Conservation (phyloP, 2,329 filamentous ascomycete genomes). For the Lizonia empirigonia region DNA sequence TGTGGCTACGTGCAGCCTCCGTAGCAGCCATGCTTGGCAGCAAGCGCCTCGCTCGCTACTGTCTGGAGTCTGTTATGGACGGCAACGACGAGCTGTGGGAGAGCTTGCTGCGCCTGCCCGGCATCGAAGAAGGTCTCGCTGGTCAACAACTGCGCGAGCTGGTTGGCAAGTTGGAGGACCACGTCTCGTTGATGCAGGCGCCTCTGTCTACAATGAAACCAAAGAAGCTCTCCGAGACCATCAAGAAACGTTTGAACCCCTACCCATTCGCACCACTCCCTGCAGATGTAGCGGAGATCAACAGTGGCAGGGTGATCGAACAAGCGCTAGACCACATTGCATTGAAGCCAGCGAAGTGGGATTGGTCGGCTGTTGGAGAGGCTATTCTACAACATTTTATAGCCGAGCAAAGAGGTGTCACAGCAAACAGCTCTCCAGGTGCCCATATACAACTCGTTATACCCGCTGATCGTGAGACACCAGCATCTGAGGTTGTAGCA, state of each 20-base stretch:
- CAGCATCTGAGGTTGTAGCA: constrained; percentile 13
- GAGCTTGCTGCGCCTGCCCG: constrained; percentile 61
- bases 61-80: constrained; percentile 67
- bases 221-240: constrained; percentile 57
- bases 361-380: constrained; percentile 58
- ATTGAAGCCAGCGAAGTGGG: constrained; percentile 45
- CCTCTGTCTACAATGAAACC: constrained; percentile 57
- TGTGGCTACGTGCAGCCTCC: constrained; percentile 66
- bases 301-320: constrained; percentile 19
- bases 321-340: constrained; percentile 46
- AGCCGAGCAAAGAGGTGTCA: constrained; percentile 48
- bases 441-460: constrained; percentile 51
- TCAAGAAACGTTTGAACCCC: constrained; percentile 61
- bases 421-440: constrained; percentile 41
- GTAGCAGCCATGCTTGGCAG: constrained; percentile 64
- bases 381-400: constrained; percentile 53
- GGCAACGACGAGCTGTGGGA: constrained; percentile 64
- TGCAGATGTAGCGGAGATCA: constrained; percentile 38
- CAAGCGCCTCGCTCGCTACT: constrained; percentile 64
- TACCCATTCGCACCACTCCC: constrained; percentile 53
- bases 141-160: constrained; percentile 49
- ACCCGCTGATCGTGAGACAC: constrained; percentile 37
- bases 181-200: constrained; percentile 59
- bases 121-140: constrained; percentile 49
- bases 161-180: constrained; percentile 59